A percentile compares a stretch with the other conserved stretches of the same genome.
phyloP scores from a whole-genome alignment of 139 green algal species.

The Limnomonas spitsbergensis region DNA sequence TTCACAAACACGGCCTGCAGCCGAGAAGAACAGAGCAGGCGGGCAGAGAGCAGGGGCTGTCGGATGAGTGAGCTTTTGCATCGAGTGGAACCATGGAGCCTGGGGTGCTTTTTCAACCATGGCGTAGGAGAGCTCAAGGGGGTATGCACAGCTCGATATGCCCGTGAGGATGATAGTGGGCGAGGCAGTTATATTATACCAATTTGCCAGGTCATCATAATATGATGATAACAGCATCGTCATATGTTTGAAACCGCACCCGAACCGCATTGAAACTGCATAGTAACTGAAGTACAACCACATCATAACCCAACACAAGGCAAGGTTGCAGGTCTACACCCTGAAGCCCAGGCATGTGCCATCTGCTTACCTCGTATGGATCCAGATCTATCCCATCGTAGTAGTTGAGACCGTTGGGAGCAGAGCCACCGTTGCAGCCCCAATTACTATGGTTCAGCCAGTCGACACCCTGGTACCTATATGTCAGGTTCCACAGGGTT shows the following conservation, averaged over 20 bases:
- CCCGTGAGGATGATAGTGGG: no score
- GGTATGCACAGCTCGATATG: no score
- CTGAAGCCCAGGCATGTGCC: neutral
- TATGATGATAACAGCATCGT: no score
- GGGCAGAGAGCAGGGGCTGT: neutral
- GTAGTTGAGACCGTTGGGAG: slow-evolving; percentile 18
- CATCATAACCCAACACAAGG: neutral
- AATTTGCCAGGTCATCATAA: no score
- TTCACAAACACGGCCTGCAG: slow-evolving; percentile 65
- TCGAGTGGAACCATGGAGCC: neutral
- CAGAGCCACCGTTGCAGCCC: slow-evolving; percentile 21
- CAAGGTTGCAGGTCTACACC: neutral
- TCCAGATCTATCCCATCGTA: slow-evolving; percentile 67
- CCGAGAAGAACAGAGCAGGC: neutral
- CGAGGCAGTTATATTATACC: no score
- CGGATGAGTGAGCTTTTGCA: neutral
- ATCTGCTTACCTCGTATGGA: slow-evolving; percentile 46
- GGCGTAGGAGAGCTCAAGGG: no score
- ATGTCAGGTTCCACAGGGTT: neutral
- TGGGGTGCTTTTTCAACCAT: neutral
- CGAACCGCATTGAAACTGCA: no score
- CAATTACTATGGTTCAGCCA: slow-evolving; percentile 22
- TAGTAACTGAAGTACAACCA: neutral
- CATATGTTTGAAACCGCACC: no score
- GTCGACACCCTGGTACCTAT: slow-evolving; percentile 38